A percentile compares a stretch with the other conserved stretches of the same genome.
These are phyloP conservation scores for Neobulgaria alba DNA, from an alignment of 2,329 filamentous ascomycete genomes.

Conservation along the genomic window DNA sequence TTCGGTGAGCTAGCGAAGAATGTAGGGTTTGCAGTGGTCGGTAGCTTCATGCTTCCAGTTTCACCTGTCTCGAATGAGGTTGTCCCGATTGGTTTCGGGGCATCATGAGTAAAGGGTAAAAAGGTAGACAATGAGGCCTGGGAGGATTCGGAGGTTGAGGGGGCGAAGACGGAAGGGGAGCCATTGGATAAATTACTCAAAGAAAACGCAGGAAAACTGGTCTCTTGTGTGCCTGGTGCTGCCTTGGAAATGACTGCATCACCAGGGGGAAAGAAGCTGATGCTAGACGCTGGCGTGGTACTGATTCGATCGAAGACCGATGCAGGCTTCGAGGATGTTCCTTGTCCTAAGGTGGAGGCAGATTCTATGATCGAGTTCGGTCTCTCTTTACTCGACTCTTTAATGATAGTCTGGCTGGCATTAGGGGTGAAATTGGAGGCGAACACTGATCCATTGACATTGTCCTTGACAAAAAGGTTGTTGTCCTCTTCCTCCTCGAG, in stretches of 20 bases:
- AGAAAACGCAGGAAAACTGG: neutral
- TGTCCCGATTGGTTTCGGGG: neutral
- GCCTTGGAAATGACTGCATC: neutral
- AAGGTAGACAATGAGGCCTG: neutral
- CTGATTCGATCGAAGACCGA: constrained; percentile 14
- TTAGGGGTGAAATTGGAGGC: neutral
- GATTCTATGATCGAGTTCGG: no score
- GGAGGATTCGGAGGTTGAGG: neutral
- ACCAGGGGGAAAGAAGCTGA: neutral
- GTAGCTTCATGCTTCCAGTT: no score
- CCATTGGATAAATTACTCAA: neutral
- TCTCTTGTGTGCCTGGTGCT: neutral
- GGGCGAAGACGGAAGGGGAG: neutral
- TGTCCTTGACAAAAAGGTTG: constrained; percentile 21
- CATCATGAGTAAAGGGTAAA: neutral
- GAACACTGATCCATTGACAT: neutral
- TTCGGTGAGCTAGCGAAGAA: neutral
- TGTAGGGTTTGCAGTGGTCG: neutral
- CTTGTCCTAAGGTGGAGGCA: neutral
- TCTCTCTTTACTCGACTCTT: neutral
- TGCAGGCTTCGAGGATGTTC: constrained; percentile 1
- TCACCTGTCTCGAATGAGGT: neutral
- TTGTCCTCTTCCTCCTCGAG: constrained; percentile 28
- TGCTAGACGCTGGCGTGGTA: neutral
- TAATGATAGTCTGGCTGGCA: neutral